Evolutionary conservation across 208 protist genomes (phyloP), one percentile per base, ranked within the genome.

Genomic region (Acanthamoeba sp.): DNA sequence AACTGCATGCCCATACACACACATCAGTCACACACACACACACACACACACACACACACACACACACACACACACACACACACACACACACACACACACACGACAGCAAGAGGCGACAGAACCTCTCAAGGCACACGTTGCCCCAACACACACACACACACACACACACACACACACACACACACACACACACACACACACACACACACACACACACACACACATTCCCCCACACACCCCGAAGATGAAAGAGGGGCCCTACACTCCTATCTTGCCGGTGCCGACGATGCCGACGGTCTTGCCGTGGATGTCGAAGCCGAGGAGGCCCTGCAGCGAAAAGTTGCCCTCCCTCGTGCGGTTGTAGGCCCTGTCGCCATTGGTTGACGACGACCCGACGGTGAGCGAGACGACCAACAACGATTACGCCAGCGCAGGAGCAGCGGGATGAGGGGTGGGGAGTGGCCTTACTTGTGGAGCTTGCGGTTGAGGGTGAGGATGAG

Each of bases 221-320:
- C n/a, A 16, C 29, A 9, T n/a, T n/a, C n/a, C n/a, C n/a, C n/a
- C n/a, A n/a, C 32, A n/a, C 32, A n/a, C 32, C 27, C n/a, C 10
- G 9, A n/a, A 2, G 22, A 9, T 45, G 22, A 38, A 6, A 50
- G 34, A 1, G 20, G 52, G 95, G 34, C 12, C 96, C 55, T 92
- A 76, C 69, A 66, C 29, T 82, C 97, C 97, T 69, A 98, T 98
- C n/a, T 97, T 97, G 40, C 97, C 97, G 29, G 97, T 98, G 52
- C 97, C 97, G 57, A 98, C 45, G 14, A 98, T 69, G 82, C 97
- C 97, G 66, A 97, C 92, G 14, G 95, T 97, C 66, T 97, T 97
- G 34, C 95, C 96, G 50, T 95, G 85, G 16, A 98, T 95, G 52
- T 98, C 97, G 52, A 97, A 97, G n/a, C 97, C 97, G 10, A 97